These are phyloP conservation scores for Kappamyces sp. DNA, from an alignment of 192 early-diverging fungal genomes.

Conservation along the genomic window DNA sequence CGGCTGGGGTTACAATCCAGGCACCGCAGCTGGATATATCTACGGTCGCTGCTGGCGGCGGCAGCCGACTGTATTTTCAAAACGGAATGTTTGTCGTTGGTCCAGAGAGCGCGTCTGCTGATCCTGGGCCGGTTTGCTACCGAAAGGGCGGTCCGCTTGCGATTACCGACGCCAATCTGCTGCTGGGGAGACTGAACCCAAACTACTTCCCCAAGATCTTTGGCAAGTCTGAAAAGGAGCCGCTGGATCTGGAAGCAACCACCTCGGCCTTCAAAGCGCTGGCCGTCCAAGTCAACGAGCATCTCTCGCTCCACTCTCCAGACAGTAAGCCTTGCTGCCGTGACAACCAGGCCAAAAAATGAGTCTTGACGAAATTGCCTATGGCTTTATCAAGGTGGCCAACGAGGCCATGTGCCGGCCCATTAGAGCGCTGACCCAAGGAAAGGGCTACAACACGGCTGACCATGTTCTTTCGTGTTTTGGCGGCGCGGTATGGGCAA, in stretches of 20 bases:
- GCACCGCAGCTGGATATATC: slow-evolving; percentile 95
- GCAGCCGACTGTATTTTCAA: slow-evolving; percentile 83
- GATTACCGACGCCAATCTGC: slow-evolving; percentile 91
- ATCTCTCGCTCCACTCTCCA: no score
- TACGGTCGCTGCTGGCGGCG: slow-evolving; percentile 95
- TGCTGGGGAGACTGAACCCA: slow-evolving; percentile 77
- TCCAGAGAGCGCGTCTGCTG: slow-evolving; percentile 78
- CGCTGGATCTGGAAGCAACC: slow-evolving; percentile 66
- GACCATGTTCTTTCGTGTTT: slow-evolving; percentile 85
- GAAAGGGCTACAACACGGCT: slow-evolving; percentile 79
- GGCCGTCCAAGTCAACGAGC: slow-evolving; percentile 60
- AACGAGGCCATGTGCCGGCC: slow-evolving; percentile 96
- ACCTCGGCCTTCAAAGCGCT: slow-evolving; percentile 58
- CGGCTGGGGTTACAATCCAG: slow-evolving; percentile 76
- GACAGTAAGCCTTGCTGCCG: no score
- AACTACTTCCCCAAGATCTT: slow-evolving; percentile 93
- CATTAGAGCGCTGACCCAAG: slow-evolving; percentile 87
- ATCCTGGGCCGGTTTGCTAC: slow-evolving; percentile 96
- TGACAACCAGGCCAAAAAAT: slow-evolving; percentile 40
- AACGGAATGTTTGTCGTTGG: slow-evolving; percentile 94
- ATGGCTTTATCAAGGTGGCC: slow-evolving; percentile 91
- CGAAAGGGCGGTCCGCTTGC: slow-evolving; percentile 86
- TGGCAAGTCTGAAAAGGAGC: slow-evolving; percentile 75
- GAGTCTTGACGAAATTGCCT: slow-evolving; percentile 80
- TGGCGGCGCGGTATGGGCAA: slow-evolving; percentile 67